Conservation (phyloP, 768 basidiomycete genomes). For the Kwoniella sp. region DNA sequence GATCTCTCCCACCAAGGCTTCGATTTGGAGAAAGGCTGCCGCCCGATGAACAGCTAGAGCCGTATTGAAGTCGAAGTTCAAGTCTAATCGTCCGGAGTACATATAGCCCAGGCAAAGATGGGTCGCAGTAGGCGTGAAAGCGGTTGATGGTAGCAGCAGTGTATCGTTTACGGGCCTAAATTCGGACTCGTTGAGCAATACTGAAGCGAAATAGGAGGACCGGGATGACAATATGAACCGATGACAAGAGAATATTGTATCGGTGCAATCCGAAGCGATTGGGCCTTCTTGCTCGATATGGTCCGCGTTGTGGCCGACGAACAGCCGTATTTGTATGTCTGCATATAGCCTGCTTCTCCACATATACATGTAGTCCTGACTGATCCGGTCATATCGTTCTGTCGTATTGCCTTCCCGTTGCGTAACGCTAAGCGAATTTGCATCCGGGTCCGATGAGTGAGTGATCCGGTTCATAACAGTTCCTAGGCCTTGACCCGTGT, state of each 20-base stretch:
- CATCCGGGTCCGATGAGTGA: no score
- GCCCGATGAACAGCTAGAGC: constrained; percentile 84
- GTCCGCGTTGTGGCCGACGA: neutral
- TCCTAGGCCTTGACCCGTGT: no score
- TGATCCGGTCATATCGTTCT: constrained; percentile 49
- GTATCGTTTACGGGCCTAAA: constrained; percentile 37
- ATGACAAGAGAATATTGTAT: constrained; percentile 92
- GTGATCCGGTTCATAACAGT: no score
- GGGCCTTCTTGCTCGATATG: no score
- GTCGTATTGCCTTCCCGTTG: no score
- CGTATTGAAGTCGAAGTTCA: constrained; percentile 88
- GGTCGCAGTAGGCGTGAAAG: constrained; percentile 88
- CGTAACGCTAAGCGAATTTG: no score
- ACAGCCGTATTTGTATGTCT: constrained; percentile 69
- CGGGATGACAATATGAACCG: constrained; percentile 87
- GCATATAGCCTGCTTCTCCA: constrained; percentile 92
- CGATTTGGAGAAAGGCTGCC: constrained; percentile 70
- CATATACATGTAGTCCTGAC: constrained; percentile 92
- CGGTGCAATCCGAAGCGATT: no score
- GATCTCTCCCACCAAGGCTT: constrained; percentile 70
- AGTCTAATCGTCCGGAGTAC: constrained; percentile 88
- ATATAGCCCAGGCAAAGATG: constrained; percentile 93
- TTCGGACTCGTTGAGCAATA: constrained; percentile 65
- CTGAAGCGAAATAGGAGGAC: constrained; percentile 77
- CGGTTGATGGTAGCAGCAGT: constrained; percentile 76